Evolutionary conservation across 257 asterid species (phyloP).

Genomic region (Solanum clarkiae): DNA sequence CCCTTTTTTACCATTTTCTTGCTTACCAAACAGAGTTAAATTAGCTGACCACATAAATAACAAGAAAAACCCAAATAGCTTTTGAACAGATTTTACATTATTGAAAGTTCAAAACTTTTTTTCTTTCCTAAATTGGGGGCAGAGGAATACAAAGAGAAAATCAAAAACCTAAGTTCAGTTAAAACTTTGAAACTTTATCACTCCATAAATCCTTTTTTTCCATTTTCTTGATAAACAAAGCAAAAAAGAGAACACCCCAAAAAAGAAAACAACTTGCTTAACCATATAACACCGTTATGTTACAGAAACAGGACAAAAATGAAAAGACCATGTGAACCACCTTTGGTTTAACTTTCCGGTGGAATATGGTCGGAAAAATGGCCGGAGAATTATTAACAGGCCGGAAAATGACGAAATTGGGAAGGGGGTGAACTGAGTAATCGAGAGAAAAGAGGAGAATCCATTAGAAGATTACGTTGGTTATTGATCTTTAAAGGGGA

Average conservation of each 20-base stretch:
- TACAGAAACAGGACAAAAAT: background rate
- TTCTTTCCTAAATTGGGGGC: no score
- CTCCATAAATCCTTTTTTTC: background rate
- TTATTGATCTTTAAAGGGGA: constrained; percentile 11
- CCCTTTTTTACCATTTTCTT: constrained; percentile 1
- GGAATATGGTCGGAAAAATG: background rate
- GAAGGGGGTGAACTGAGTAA: constrained; percentile 18
- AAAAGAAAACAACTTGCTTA: background rate
- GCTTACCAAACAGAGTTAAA: background rate
- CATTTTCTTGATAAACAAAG: background rate
- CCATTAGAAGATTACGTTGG: constrained; percentile 18
- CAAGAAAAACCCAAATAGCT: background rate
- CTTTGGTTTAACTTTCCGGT: constrained; percentile 10
- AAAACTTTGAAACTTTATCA: background rate
- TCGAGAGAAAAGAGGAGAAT: constrained; percentile 19
- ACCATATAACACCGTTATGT: constrained; percentile 1
- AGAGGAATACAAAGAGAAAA: no score
- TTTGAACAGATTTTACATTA: background rate
- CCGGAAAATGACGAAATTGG: constrained; percentile 24
- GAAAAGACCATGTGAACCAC: background rate
- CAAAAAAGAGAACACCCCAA: background rate
- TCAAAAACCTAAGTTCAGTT: background rate
- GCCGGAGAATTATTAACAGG: constrained; percentile 10
- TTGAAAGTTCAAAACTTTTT: background rate
- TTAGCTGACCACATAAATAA: constrained; percentile 2